A percentile compares a stretch with the other conserved stretches of the same genome.
phyloP scores from a whole-genome alignment of 345 rosid genomes.

The Gossypium arboreum region DNA sequence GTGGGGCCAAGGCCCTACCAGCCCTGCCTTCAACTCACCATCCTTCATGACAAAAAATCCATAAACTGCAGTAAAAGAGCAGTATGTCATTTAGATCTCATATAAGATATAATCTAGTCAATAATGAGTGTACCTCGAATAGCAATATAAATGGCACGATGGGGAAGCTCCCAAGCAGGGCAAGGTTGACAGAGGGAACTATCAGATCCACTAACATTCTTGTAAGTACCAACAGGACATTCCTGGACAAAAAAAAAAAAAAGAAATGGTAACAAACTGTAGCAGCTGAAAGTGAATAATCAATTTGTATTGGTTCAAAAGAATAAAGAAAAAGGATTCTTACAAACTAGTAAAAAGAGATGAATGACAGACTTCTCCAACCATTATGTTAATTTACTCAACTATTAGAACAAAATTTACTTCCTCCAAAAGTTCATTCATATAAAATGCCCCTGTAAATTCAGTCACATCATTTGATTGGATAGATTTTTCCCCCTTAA shows the following conservation, averaged over 20 bases:
- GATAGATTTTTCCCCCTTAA: neutral
- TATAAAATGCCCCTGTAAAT: neutral
- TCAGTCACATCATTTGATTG: neutral
- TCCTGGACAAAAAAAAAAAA: constrained; percentile 53
- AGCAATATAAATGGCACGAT: constrained; percentile 66
- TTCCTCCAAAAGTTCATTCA: neutral
- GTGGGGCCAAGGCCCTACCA: neutral
- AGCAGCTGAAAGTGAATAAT: neutral
- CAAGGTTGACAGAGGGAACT: constrained; percentile 71
- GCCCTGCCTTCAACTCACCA: neutral
- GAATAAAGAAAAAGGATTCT: neutral
- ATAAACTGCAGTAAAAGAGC: neutral
- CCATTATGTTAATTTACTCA: neutral
- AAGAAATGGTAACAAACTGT: neutral
- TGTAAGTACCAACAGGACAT: constrained; percentile 91
- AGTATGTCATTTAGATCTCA: neutral
- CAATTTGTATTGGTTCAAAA: neutral
- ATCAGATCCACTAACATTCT: constrained; percentile 86
- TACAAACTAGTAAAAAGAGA: neutral
- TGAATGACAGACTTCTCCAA: neutral
- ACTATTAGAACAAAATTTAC: neutral
- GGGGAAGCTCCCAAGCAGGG: constrained; percentile 76
- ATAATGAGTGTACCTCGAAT: constrained; percentile 64
- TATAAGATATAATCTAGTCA: neutral
- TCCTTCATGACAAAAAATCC: neutral